Evolutionary conservation across 768 basidiomycete species (phyloP), one percentile per base, ranked within the genome.

Genomic region (Termitomyces sp.): DNA sequence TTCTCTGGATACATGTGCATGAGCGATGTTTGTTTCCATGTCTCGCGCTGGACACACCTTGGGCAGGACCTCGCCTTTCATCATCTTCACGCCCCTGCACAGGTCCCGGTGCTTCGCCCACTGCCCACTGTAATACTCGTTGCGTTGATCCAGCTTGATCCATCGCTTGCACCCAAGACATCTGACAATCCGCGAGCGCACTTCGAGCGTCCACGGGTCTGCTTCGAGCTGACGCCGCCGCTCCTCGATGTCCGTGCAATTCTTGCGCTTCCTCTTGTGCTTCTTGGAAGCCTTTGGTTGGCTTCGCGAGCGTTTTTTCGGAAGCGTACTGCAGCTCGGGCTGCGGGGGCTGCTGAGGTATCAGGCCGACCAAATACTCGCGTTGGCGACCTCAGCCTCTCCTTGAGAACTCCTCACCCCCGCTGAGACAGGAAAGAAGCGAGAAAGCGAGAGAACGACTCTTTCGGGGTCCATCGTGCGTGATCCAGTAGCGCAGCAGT

Each of bases 91-190:
- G n/a, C n/a, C n/a, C n/a, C n/a, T n/a, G n/a, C n/a, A 61, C 8
- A 46, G 13, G 26, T 55, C 57, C 24, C 57, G 53, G 38, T 61
- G 60, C 18, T 61, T 61, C 6, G 26, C 22, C 60, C 60, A 61
- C 18, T 58, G 33, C 0, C 60, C 60, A 3, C 28, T 28, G 24
- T 58, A 61, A 28, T 58, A 61, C 35, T 51, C 36, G 10, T 48
- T 54, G 4, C 60, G 53, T 42, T 58, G 53, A 36, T 61, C 60
- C 6, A 58, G 53, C 53, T 47, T 58, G 10, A 58, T 58, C 57
- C 56, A 58, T 6, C 45, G 32, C 6, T 30, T 24, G n/a, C 60
- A 61, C 3, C 60, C 60, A 1, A 48, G 20, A 26, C 60, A 61
- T 20, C 16, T 26, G 14, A 61, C 57, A 18, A 44, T 32, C 33